A percentile compares a stretch with the other conserved stretches of the same genome.
Evolutionary conservation across 768 basidiomycete genomes (phyloP).

Genomic region (Coprinellus aureogranulatus): DNA sequence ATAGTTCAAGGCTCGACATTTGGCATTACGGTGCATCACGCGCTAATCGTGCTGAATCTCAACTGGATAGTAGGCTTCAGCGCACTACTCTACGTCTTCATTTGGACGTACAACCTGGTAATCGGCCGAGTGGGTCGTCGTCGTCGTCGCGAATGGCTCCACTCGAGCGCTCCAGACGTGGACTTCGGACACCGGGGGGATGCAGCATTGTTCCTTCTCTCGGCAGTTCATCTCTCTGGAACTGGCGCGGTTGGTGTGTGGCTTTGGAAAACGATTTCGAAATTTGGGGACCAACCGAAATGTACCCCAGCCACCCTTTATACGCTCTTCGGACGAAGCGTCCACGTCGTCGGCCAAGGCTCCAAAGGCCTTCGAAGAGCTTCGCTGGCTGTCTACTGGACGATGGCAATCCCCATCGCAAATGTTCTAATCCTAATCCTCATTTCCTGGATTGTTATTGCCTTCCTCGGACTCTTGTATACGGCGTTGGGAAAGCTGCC

Average conservation of each 20-base stretch:
- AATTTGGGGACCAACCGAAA: too few relatives aligned
- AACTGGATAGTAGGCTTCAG: not conserved
- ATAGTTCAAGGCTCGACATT: not conserved
- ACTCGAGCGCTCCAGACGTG: too few relatives aligned
- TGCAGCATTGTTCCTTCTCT: too few relatives aligned
- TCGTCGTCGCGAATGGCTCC: too few relatives aligned
- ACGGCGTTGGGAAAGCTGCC: not conserved
- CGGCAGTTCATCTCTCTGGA: too few relatives aligned
- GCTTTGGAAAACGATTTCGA: too few relatives aligned
- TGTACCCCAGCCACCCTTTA: too few relatives aligned
- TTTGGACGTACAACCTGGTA: not conserved
- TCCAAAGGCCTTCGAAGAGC: not conserved
- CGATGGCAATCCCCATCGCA: not conserved
- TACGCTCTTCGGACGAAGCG: too few relatives aligned
- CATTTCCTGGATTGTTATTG: not conserved
- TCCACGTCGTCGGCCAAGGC: not conserved
- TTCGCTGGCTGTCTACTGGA: not conserved
- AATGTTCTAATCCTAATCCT: not conserved
- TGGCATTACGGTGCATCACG: not conserved
- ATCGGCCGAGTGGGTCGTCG: too few relatives aligned
- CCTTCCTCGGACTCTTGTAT: not conserved
- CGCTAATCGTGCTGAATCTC: not conserved
- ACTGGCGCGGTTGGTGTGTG: too few relatives aligned
- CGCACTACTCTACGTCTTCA: not conserved
- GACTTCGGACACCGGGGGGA: too few relatives aligned